Base-by-base conservation (phyloP, 208 protist species). In the Crithidia expoeki region DNA sequence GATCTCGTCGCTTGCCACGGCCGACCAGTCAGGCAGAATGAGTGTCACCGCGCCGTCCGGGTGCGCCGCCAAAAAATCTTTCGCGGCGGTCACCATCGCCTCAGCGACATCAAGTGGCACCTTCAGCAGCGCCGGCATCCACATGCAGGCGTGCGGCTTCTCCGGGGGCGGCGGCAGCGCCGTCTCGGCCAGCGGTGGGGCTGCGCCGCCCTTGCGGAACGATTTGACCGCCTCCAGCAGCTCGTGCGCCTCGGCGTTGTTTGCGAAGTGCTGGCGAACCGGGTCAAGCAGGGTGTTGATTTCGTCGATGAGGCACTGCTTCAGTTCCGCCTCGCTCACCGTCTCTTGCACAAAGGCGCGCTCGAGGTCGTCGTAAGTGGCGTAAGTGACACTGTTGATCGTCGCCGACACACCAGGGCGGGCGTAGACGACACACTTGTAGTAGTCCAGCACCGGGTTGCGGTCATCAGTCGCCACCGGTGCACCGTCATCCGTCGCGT, bases 381-480 rank as follows among this genome's bases (percentile, higher is more conserved):
- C 67, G 56, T 95, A 96, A 33, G 78, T 72, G 4, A 32, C 56
- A 23, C 90, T 86, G 56, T 65, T 58, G 28, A 98, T 75, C 2
- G 59, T 74, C 2, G 90, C 73, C 2, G 38, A 59, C 1, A 65
- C 73, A 0, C 76, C 90, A 0, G 91, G 76, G 40, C 71, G 67
- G 67, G 89, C 63, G 61, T 98, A 97, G 33, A 99, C 72, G 51
- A 99, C 84, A 66, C 94, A 89, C 74, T 96, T 81, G 36, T 97
- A 83, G 76, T 99, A 99, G 75, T 99, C 98, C 16, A 99, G 78
- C 16, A 98, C 83, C 17, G 98, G 98, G 80, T 99, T 99, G 68
- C 93, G 94, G 58, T 97, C 88, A 36, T 97, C 84, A 25, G 64
- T 76, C 19, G 72, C 64, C 38, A 79, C 66, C 17, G 88, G 85